These are phyloP conservation scores for Vitis vinifera DNA, from an alignment of 164 flowering plant species.

Conservation along the genomic window DNA sequence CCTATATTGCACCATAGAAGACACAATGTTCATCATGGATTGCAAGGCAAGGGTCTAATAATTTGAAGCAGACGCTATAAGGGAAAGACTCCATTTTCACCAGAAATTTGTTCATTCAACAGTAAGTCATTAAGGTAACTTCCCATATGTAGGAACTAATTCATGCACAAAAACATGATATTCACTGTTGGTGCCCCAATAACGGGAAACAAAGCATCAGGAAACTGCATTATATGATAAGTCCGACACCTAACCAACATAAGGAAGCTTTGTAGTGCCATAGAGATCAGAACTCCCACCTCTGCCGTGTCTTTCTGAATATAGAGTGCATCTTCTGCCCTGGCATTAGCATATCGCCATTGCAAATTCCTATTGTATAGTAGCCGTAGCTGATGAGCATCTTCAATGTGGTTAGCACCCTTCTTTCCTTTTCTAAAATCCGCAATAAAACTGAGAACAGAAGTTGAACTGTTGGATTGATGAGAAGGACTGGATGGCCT, in stretches of 20 bases:
- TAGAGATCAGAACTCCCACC: slow-evolving; percentile 40
- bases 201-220: no score
- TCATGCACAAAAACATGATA: no score
- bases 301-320: slow-evolving; percentile 64
- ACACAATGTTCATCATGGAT: background rate
- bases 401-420: slow-evolving; percentile 65
- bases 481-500: slow-evolving; percentile 53
- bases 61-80: background rate
- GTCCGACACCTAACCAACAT: background rate
- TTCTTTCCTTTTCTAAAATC: slow-evolving; percentile 81
- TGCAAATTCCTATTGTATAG: slow-evolving; percentile 82
- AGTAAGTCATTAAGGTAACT: background rate
- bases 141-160: background rate
- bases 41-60: background rate
- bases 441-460: slow-evolving; percentile 80
- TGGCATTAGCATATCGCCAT: slow-evolving; percentile 85
- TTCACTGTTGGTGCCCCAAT: no score
- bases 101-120: background rate
- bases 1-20: background rate
- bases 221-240: background rate
- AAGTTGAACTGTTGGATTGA: slow-evolving; percentile 54
- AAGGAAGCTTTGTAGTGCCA: background rate
- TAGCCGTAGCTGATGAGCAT: slow-evolving; percentile 82
- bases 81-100: background rate
- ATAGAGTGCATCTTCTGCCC: slow-evolving; percentile 50